Base-by-base conservation (phyloP, 352 stramenopile genomes). In the Pythium coloratum region DNA sequence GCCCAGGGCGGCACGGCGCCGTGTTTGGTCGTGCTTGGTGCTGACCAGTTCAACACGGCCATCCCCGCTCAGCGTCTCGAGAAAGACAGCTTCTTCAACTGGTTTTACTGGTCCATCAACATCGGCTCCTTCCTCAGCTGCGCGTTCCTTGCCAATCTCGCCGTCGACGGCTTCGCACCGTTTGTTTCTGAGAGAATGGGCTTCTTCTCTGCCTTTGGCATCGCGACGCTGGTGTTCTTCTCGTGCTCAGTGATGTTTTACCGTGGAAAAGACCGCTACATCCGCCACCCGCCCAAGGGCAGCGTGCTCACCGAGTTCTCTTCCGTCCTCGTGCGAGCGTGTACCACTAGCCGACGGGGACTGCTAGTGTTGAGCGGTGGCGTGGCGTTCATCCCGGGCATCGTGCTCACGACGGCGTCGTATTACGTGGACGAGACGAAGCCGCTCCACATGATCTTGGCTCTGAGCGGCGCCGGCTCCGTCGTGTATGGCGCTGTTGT, bases 101-200 rank as follows among this genome's bases (percentile, higher is more conserved):
- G 84, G 83, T 98, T 98, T 71, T 98, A 98, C 76, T 97, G 88
- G 88, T 73, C 85, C 7, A 97, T 98, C 69, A 98, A 98, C 66
- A 72, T 97, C 20, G 92, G 92, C 20, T 86, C 89, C 6, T 90
- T 91, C 32, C 88, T 97, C 57, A 97, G 90, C 76, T 97, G 91
- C 71, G 90, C 80, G 0, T 79, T 97, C 30, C 76, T 98, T 34
- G 91, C 89, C 0, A 97, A 97, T 64, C 62, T 98, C 38, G 92
- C 88, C 0, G 88, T 97, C n/a, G 96, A 96, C 62, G 92, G 92
- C 8, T 56, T 97, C 20, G 74, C 81, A 24, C 85, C 86, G 10
- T 87, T 94, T 40, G 82, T 96, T 47, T 81, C 84, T 4, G 63
- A 80, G 8, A 57, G 78, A 38, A 96, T 85, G 66, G 90, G 91